phyloP scores from a whole-genome alignment of 495 filamentous ascomycete species.

The Glonium stellatum region DNA sequence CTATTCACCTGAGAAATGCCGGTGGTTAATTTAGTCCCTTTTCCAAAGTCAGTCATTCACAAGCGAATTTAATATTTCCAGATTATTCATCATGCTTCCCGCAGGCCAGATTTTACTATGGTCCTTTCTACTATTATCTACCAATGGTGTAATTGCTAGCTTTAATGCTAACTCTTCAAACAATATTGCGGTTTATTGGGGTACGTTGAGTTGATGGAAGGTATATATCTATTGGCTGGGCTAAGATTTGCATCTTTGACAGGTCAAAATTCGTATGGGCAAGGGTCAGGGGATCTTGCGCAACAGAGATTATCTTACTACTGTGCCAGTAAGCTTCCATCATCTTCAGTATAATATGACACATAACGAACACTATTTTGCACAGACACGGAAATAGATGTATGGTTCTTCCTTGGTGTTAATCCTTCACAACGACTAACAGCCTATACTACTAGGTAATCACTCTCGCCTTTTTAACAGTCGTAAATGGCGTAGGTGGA shows the following conservation, averaged over 20 bases:
- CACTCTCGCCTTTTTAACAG: slow-evolving; percentile 44
- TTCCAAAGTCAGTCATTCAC: background rate
- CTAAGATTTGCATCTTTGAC: background rate
- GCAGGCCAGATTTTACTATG: background rate
- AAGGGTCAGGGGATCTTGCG: background rate
- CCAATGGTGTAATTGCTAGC: background rate
- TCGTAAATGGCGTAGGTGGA: slow-evolving; percentile 40
- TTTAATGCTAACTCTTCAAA: slow-evolving; percentile 1
- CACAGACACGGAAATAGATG: slow-evolving; percentile 32
- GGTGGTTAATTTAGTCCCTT: background rate
- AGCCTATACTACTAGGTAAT: slow-evolving; percentile 28
- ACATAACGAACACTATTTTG: background rate
- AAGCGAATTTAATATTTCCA: background rate
- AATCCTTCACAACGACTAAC: background rate
- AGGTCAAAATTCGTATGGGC: slow-evolving; percentile 2
- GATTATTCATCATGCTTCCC: background rate
- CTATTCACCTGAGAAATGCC: background rate
- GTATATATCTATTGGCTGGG: background rate
- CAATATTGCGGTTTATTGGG: slow-evolving; percentile 17
- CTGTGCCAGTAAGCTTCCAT: slow-evolving; percentile 1
- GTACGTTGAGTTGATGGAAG: background rate
- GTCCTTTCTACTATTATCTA: background rate
- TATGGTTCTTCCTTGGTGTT: slow-evolving; percentile 1
- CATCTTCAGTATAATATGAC: background rate
- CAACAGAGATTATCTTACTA: slow-evolving; percentile 8